Evolutionary conservation across 2,329 filamentous ascomycete genomes (phyloP), one percentile per base, ranked within the genome.

Genomic region (Plectosphaerella cucumerina): DNA sequence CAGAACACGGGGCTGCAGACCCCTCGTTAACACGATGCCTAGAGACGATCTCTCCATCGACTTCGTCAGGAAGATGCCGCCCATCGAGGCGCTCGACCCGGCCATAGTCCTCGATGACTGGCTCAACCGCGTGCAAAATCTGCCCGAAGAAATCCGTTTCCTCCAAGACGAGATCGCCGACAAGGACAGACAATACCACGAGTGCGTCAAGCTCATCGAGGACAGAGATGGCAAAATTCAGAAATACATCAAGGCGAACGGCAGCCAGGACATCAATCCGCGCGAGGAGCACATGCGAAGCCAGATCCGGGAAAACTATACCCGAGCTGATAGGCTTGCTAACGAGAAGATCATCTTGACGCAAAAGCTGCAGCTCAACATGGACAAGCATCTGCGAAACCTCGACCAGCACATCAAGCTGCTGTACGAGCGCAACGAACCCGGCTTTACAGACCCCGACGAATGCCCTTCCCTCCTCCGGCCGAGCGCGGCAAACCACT

Each of bases 131-230:
- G 86, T 87, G 18, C 84, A 87, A 60, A 94, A 94, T 62, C 77
- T 93, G 23, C 89, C 89, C 55, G 87, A 89, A 56, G 89, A 94
- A 70, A 85, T 94, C 53, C 85, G 86, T 18, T 91, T 92, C 71
- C 78, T 93, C 55, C 86, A 92, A 62, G 89, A 92, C 64, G 89
- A 94, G 70, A 89, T 93, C 56, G 77, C 84, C 62, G 86, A 89
- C 65, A 93, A 92, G 67, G 89, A 95, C 65, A 78, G 81, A 47
- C 77, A 84, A 57, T 87, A 89, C 58, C 75, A 82, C 62, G 84
- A 89, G 45, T 85, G 86, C 64, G 74, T 85, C 52, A 78, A 82
- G 54, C 78, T 81, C 56, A 89, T 92, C 62, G 80, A 84, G 39
- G 84, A 87, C 52, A 84, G 86, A 57, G 89, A 95, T 62, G 78